Conservation (phyloP, 208 protist species). For the Strigomonas culicis region DNA sequence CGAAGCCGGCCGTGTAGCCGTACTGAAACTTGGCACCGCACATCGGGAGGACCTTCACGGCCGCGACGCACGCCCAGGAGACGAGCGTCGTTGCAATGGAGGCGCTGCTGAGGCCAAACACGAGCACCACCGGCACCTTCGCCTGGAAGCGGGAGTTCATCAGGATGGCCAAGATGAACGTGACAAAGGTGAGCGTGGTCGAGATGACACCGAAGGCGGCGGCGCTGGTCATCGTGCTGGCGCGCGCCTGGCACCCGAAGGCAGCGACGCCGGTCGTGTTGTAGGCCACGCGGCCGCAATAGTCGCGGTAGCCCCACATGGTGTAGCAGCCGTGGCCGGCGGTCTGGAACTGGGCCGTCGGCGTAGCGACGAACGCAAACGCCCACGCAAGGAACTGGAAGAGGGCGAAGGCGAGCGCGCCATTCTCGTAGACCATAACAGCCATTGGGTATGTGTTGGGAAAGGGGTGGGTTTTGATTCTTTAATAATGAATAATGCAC, state of each 20-base stretch:
- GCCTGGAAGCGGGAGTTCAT: constrained; percentile 11
- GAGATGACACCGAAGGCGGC: constrained; percentile 19
- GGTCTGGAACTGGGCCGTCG: constrained; percentile 17
- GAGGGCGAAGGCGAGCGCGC: constrained; percentile 18
- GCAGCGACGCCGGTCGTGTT: constrained; percentile 17
- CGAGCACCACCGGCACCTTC: constrained; percentile 5
- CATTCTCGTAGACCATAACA: constrained; percentile 14
- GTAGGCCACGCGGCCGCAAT: constrained; percentile 15
- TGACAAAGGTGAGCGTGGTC: constrained; percentile 11
- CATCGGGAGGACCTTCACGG: constrained; percentile 13
- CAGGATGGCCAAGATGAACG: constrained; percentile 13
- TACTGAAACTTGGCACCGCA: constrained; percentile 16
- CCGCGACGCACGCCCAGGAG: constrained; percentile 16
- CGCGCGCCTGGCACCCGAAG: constrained; percentile 19
- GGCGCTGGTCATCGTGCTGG: constrained; percentile 13
- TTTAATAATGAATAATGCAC: too few relatives aligned
- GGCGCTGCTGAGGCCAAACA: not conserved
- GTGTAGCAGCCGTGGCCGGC: constrained; percentile 17
- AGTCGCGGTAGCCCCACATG: constrained; percentile 22
- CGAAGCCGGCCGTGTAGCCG: constrained; percentile 19
- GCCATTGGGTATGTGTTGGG: constrained; percentile 11
- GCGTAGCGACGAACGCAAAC: constrained; percentile 15
- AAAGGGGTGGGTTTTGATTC: not conserved
- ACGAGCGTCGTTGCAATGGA: constrained; percentile 11
- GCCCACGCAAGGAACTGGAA: constrained; percentile 19